Conservation (phyloP, 306 rosid species). For the Malus domestica region DNA sequence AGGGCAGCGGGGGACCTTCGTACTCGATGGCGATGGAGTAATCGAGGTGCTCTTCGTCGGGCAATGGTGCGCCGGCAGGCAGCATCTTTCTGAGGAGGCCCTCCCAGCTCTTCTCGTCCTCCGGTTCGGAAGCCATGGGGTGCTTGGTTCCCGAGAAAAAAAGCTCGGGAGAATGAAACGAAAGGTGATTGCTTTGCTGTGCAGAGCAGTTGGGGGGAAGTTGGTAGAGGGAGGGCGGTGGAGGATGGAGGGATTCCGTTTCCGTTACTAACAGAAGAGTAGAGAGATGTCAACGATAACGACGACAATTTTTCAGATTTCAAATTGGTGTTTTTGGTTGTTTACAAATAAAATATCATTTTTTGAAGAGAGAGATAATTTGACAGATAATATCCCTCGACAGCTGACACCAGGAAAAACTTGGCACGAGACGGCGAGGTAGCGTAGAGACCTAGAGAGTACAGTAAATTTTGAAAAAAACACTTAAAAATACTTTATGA, state of each 20-base stretch:
- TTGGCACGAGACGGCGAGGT: too few relatives aligned
- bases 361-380: neutral
- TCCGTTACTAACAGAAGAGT: neutral
- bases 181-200: neutral
- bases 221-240: neutral
- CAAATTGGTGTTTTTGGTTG: neutral
- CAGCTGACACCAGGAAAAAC: too few relatives aligned
- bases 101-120: conserved; percentile 51
- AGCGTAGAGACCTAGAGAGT: too few relatives aligned
- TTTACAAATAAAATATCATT: neutral
- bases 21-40: conserved; percentile 78
- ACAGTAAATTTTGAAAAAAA: too few relatives aligned
- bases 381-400: too few relatives aligned
- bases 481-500: too few relatives aligned
- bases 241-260: neutral
- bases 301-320: neutral
- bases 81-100: conserved; percentile 62
- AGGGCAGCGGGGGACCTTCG: conserved; percentile 59
- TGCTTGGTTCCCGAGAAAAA: conserved; percentile 35
- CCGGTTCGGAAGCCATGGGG: conserved; percentile 53
- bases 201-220: neutral
- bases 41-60: conserved; percentile 80
- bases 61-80: conserved; percentile 70
- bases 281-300: neutral
- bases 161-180: conserved; percentile 7